Base-by-base conservation (phyloP, 2,329 filamentous ascomycete genomes). In the Arthrinium phaeospermum region DNA sequence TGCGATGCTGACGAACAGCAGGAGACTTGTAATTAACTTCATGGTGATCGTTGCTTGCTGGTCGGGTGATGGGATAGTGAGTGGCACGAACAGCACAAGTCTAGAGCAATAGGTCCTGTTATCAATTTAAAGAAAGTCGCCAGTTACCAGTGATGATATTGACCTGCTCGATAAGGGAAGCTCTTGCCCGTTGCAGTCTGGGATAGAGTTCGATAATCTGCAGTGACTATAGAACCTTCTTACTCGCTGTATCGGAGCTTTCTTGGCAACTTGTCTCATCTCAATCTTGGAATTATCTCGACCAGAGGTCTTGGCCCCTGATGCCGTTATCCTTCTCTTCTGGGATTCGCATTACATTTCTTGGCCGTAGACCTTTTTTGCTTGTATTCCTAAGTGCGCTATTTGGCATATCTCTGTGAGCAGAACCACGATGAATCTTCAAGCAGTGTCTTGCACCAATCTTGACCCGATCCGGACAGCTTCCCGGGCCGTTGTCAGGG, bases 1-100 rank as follows among this genome's bases (percentile, higher is more conserved):
- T 51, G 69, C 71, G 34, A 71, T 37, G 67, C 70, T 70, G n/a
- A 72, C 61, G 46, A 75, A 47, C 14, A 72, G 47, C 67, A 75
- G 49, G 14, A 72, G 27, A n/a, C 61, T 64, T 8, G 41, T 37
- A 24, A 74, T 37, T 19, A n/a, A 70, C 69, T 74, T 75, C 73
- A 76, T 76, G 22, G 37, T 75, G 67, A 24, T 41, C 12, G 4
- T 47, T 8, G 22, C 8, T 30, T 8, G 22, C 16, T 30, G 22
- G 10, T 7, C 16, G 22, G 53, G 30, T 27, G 3, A 30, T 14
- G 13, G 44, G 68, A 30, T n/a, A 14, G 14, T 30, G 10, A 30
- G 7, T 46, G n/a, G 3, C 19, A 61, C 8, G 16, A 30, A 57
- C 13, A 34, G 14, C 49, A 16, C 27, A 34, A 19, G 27, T 34